Evolutionary conservation across 139 green algal genomes (phyloP).

Genomic region (Ulvella scutata): DNA sequence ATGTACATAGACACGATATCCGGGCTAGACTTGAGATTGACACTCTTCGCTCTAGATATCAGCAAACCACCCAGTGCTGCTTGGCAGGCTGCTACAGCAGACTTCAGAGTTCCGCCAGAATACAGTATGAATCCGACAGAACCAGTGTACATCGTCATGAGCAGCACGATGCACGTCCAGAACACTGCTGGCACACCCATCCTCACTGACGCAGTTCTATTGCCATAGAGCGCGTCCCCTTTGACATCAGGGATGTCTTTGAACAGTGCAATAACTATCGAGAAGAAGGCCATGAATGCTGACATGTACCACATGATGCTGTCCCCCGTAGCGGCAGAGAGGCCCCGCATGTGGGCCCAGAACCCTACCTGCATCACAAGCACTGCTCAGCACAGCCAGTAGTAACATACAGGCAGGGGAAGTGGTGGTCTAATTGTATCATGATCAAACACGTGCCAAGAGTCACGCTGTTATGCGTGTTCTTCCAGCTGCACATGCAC

Average conservation of each 20-base stretch:
- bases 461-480: too few relatives aligned
- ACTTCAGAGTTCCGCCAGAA: not conserved
- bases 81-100: constrained; percentile 21
- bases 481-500: too few relatives aligned
- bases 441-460: too few relatives aligned
- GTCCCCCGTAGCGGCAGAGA: not conserved
- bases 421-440: too few relatives aligned
- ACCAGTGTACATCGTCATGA: constrained; percentile 52
- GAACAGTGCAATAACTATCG: constrained; percentile 90
- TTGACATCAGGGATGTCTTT: constrained; percentile 89
- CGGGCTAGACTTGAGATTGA: too few relatives aligned
- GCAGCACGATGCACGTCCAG: constrained; percentile 65
- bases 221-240: constrained; percentile 36
- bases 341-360: not conserved
- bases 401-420: too few relatives aligned
- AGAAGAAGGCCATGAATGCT: constrained; percentile 83
- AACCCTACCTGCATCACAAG: not conserved
- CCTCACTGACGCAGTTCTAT: constrained; percentile 26
- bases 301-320: constrained; percentile 52
- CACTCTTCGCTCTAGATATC: too few relatives aligned
- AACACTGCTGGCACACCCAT: constrained; percentile 59
- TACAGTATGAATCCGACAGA: constrained; percentile 28
- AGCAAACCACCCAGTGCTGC: constrained; percentile 15
- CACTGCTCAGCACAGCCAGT: too few relatives aligned
- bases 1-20: constrained; percentile 44